These are phyloP conservation scores for Venturia pyrina DNA, from an alignment of 2,329 filamentous ascomycete species.

Conservation along the genomic window DNA sequence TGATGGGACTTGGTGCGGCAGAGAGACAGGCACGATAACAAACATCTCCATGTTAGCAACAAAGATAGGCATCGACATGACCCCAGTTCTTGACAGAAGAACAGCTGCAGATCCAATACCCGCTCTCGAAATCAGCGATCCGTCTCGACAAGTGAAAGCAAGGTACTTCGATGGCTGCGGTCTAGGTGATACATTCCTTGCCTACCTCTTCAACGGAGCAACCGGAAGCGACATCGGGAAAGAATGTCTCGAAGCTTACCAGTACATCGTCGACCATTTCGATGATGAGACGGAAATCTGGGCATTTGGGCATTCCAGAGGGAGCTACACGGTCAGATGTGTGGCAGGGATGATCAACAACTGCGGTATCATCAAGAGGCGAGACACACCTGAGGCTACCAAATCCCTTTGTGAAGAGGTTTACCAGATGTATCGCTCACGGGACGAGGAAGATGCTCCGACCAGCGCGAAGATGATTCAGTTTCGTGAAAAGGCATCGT, in stretches of 20 bases:
- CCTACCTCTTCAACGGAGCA: constrained; percentile 27
- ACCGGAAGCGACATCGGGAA: constrained; percentile 26
- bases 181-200: constrained; percentile 25
- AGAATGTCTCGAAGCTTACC: constrained; percentile 26
- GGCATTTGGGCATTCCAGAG: constrained; percentile 32
- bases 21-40: constrained; percentile 24
- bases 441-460: background rate
- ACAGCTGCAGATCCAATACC: constrained; percentile 8
- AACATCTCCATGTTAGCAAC: constrained; percentile 25
- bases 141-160: constrained; percentile 18
- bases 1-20: constrained; percentile 19
- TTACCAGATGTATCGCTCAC: constrained; percentile 15
- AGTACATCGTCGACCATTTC: constrained; percentile 27
- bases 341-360: constrained; percentile 17
- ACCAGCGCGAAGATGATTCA: constrained; percentile 13
- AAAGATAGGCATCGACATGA: constrained; percentile 20
- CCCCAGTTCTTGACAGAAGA: constrained; percentile 15
- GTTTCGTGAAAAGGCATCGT: constrained; percentile 4
- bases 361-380: constrained; percentile 17
- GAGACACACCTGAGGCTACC: constrained; percentile 10
- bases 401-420: constrained; percentile 13
- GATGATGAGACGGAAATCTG: constrained; percentile 12
- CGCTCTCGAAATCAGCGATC: constrained; percentile 18
- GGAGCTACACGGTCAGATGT: constrained; percentile 29
- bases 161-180: constrained; percentile 29